phyloP scores from a whole-genome alignment of 345 rosid species.

The Reutealis trisperma region DNA sequence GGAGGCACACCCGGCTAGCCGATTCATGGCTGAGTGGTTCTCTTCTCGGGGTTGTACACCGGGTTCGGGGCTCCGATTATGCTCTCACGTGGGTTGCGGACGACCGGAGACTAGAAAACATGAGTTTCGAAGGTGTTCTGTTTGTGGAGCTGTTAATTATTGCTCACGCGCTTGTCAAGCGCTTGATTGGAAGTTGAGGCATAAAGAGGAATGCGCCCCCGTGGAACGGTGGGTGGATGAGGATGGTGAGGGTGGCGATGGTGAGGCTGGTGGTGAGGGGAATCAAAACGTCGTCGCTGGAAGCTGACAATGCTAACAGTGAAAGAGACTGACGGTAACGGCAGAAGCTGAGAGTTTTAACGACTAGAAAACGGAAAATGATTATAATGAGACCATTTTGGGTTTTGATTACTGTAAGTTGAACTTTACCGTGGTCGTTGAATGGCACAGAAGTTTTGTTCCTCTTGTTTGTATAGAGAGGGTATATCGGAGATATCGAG shows the following conservation, averaged over 20 bases:
- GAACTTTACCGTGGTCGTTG: conserved; percentile 17
- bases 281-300: conserved; percentile 40
- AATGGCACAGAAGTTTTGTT: conserved; percentile 27
- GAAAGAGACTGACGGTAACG: neutral
- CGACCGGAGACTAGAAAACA: conserved; percentile 89
- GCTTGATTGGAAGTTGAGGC: conserved; percentile 91
- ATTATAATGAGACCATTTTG: conserved; percentile 32
- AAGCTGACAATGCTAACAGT: conserved; percentile 22
- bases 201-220: conserved; percentile 75
- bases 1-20: conserved; percentile 74
- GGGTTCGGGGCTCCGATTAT: conserved; percentile 63
- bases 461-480: conserved; percentile 31
- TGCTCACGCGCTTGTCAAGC: conserved; percentile 99
- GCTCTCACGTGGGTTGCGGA: conserved; percentile 87
- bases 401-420: conserved; percentile 7
- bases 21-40: conserved; percentile 82
- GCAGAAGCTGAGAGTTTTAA: conserved; percentile 5
- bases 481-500: conserved; percentile 25
- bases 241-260: conserved; percentile 54
- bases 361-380: conserved; percentile 2
- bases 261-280: conserved; percentile 14
- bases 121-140: conserved; percentile 93
- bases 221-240: conserved; percentile 63
- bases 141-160: conserved; percentile 88
- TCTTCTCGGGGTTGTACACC: conserved; percentile 36